Evolutionary conservation across 2,329 filamentous ascomycete species (phyloP).

Genomic region (Fusarium odoratissimum): DNA sequence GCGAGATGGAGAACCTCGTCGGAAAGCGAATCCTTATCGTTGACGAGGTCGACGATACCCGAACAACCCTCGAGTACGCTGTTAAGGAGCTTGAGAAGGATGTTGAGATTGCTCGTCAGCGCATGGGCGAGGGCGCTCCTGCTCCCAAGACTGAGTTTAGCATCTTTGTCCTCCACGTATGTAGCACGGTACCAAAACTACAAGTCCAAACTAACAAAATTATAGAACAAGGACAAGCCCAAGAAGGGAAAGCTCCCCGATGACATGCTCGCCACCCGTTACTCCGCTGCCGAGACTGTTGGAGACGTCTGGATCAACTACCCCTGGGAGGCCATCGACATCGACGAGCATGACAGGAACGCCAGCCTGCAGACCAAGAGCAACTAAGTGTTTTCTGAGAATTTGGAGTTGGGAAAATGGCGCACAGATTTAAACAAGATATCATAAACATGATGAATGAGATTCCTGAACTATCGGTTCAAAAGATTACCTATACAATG

Average conservation of each 20-base stretch:
- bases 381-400: slow-evolving; percentile 35
- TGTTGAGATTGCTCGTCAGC: slow-evolving; percentile 81
- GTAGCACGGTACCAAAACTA: slow-evolving; percentile 46
- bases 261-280: slow-evolving; percentile 81
- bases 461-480: slow-evolving; percentile 13
- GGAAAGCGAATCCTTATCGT: slow-evolving; percentile 48
- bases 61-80: slow-evolving; percentile 93
- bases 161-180: slow-evolving; percentile 93
- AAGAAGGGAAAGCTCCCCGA: slow-evolving; percentile 91
- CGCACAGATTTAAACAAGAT: slow-evolving; percentile 20
- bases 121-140: slow-evolving; percentile 69
- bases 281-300: slow-evolving; percentile 87
- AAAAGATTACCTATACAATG: slow-evolving; percentile 5
- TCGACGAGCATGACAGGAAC: slow-evolving; percentile 87
- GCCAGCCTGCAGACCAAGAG: slow-evolving; percentile 62
- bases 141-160: slow-evolving; percentile 82
- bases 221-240: slow-evolving; percentile 92
- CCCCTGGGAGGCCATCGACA: slow-evolving; percentile 95
- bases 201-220: slow-evolving; percentile 9
- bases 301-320: slow-evolving; percentile 99
- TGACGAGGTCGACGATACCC: slow-evolving; percentile 86
- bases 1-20: slow-evolving; percentile 70
- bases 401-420: slow-evolving; percentile 39
- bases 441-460: slow-evolving; percentile 27
- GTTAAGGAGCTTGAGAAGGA: slow-evolving; percentile 96